Percentiles rank a stretch among this genome's conserved stretches.
Evolutionary conservation across 179 eudicot species (phyloP).

Genomic region (Spinacia oleracea): DNA sequence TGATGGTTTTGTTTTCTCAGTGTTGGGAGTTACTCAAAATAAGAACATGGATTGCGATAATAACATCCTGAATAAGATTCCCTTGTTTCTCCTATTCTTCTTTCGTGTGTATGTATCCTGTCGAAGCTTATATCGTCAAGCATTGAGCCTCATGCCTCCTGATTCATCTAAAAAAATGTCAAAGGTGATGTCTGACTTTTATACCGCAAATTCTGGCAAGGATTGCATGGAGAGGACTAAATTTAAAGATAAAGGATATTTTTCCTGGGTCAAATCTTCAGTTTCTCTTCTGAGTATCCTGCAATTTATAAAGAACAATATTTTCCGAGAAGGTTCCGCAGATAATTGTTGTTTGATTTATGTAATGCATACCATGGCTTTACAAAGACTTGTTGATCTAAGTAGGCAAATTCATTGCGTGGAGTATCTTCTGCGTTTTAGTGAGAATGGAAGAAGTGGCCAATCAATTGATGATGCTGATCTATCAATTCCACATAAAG

Average conservation of each 20-base stretch:
- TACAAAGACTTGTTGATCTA: conserved; percentile 92
- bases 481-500: conserved; percentile 32
- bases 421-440: conserved; percentile 53
- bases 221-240: conserved; percentile 64
- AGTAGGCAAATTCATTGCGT: conserved; percentile 63
- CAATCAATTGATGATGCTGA: conserved; percentile 41
- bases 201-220: conserved; percentile 59
- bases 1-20: conserved; percentile 37
- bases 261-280: conserved; percentile 81
- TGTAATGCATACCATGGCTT: conserved; percentile 62
- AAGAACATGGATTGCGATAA: conserved; percentile 25
- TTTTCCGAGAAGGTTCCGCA: conserved; percentile 38
- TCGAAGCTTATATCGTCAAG: conserved; percentile 70
- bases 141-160: conserved; percentile 70
- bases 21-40: conserved; percentile 37
- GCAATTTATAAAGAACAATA: conserved; percentile 39
- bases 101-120: conserved; percentile 74
- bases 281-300: conserved; percentile 57
- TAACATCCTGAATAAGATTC: conserved; percentile 22
- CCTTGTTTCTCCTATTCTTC: conserved; percentile 60
- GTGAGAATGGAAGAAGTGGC: conserved; percentile 27
- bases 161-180: conserved; percentile 67
- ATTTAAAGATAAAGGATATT: conserved; percentile 55
- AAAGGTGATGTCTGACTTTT: conserved; percentile 52
- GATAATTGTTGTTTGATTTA: conserved; percentile 56